Percentiles rank a stretch among this genome's conserved stretches.
Evolutionary conservation across 2,329 filamentous ascomycete genomes (phyloP).

Genomic region (Neopestalotiopsis rosae): DNA sequence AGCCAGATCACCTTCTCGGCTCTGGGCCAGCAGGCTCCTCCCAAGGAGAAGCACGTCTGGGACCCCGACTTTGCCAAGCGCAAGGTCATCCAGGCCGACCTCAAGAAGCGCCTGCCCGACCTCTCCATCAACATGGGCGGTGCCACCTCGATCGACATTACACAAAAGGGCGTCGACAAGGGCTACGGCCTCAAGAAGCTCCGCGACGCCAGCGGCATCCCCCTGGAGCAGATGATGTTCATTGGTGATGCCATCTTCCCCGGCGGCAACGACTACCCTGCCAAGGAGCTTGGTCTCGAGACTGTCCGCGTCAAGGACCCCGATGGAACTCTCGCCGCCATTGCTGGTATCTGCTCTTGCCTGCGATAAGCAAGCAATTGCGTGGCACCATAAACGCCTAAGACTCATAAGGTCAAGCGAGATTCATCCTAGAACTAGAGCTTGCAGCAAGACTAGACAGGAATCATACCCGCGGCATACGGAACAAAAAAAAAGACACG

Average conservation of each 20-base stretch:
- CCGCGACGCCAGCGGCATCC: conserved; percentile 34
- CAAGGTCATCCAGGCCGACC: conserved; percentile 42
- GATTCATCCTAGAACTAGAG: neutral
- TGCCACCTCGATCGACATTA: conserved; percentile 46
- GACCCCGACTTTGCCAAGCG: conserved; percentile 46
- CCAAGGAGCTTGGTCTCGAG: conserved; percentile 36
- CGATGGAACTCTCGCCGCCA: conserved; percentile 27
- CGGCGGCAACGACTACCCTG: conserved; percentile 44
- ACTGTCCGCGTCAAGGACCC: conserved; percentile 29
- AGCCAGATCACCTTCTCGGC: conserved; percentile 48
- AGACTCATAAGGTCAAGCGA: neutral
- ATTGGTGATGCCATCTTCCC: conserved; percentile 47
- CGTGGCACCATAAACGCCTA: neutral
- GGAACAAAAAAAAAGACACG: neutral
- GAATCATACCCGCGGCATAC: neutral
- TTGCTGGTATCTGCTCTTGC: conserved; percentile 27
- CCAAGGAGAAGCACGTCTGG: conserved; percentile 41
- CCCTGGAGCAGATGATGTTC: conserved; percentile 44
- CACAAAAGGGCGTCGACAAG: conserved; percentile 45
- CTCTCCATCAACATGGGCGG: conserved; percentile 47
- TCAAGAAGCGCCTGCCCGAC: conserved; percentile 39
- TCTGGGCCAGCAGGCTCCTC: conserved; percentile 45
- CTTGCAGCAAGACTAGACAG: neutral
- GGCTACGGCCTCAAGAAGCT: conserved; percentile 36
- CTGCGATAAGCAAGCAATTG: conserved; percentile 12